Percentiles rank a stretch among this genome's conserved stretches.
Evolutionary conservation across 768 basidiomycete species (phyloP).

Genomic region (Suillus luteus): DNA sequence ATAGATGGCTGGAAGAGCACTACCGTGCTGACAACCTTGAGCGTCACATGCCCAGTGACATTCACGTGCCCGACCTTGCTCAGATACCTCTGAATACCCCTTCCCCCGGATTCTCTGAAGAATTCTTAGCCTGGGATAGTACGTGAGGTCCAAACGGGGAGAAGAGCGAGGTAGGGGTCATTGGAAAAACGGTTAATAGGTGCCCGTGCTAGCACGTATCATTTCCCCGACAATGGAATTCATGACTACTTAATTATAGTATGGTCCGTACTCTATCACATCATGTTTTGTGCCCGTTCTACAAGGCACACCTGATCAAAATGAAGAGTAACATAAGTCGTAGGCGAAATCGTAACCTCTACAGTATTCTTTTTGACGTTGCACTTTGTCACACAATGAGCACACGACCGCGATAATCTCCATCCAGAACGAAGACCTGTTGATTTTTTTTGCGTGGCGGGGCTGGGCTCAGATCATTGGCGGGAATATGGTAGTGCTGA

Average conservation of each 20-base stretch:
- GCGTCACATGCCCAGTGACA: not conserved
- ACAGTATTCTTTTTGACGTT: not conserved
- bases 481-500: not conserved
- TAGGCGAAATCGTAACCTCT: not conserved
- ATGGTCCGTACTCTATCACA: not conserved
- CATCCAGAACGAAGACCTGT: not conserved
- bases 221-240: not conserved
- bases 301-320: conserved; percentile 2
- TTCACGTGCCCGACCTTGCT: not conserved
- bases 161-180: not conserved
- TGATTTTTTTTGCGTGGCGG: not conserved
- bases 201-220: no score
- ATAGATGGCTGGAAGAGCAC: not conserved
- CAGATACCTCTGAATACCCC: not conserved
- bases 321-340: not conserved
- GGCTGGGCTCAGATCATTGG: not conserved
- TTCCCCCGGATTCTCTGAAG: not conserved
- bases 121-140: not conserved
- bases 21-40: not conserved
- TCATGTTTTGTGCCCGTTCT: not conserved
- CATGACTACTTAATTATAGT: not conserved
- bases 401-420: not conserved
- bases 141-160: not conserved
- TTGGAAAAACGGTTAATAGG: no score
- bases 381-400: not conserved